Evolutionary conservation across 768 basidiomycete genomes (phyloP), one percentile per base, ranked within the genome.

Genomic region (Mycena floridula): DNA sequence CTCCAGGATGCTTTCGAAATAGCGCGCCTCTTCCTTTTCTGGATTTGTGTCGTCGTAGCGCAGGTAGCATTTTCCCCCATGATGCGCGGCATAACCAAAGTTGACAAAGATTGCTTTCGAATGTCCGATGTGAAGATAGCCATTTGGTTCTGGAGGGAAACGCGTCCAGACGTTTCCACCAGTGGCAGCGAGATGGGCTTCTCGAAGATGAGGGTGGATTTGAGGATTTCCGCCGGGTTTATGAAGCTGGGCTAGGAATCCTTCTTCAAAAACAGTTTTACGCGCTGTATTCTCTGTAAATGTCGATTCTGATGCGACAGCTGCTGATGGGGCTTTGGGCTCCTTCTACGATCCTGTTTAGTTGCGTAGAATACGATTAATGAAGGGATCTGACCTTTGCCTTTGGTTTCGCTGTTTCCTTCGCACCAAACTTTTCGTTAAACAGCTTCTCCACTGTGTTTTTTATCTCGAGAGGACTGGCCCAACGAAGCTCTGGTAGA

Each of bases 41-140:
- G 96, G 96, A 62, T 99, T 99, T 25, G 96, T 99, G 63, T 99
- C 96, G 59, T 99, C 96, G 56, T 89, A 99, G 45, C 96, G 82
- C 35, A 99, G 73, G 62, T 96, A 98, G 50, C 89, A 89, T 56
- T 85, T 81, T 27, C 96, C 96, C n/a, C 80, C 79, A 59, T 96
- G 76, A 61, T 93, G 81, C 12, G 92, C 91, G 25, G 96, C 96
- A 59, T 91, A 99, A n/a, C 96, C 96, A 61, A 98, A 99, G 63
- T 94, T 89, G 49, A 98, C 83, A 56, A 96, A 95, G 57, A 99
- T 97, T 3, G 96, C 95, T 60, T 99, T 99, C 40, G 94, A 97
- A 59, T 99, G 96, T 3, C 95, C 95, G 52, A 91, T 85, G 55
- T 92, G 96, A 30, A 98, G 74, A 66, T 78, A 98, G 11, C 96